Conservation (phyloP, 257 asterid genomes). For the Nemophila menziesii region DNA sequence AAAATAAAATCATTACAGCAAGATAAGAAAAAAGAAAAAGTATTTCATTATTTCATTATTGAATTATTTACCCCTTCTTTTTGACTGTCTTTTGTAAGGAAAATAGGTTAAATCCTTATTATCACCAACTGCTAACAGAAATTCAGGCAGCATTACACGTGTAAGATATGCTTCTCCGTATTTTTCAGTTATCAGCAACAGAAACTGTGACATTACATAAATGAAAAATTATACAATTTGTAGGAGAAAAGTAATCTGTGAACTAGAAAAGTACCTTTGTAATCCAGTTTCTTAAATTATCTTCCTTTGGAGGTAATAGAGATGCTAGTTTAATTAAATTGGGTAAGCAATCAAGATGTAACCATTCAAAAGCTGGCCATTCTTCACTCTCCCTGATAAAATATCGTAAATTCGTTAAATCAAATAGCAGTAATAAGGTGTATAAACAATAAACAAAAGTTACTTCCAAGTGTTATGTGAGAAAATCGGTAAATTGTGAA, state of each 20-base stretch:
- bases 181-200: conserved; percentile 50
- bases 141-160: conserved; percentile 72
- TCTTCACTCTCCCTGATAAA: conserved; percentile 64
- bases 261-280: conserved; percentile 40
- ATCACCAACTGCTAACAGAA: conserved; percentile 75
- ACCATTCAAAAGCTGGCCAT: conserved; percentile 90
- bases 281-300: conserved; percentile 60
- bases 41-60: background rate
- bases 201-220: conserved; percentile 43
- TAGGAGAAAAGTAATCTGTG: conserved; percentile 7
- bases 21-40: background rate
- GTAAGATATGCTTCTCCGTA: conserved; percentile 77
- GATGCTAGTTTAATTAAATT: conserved; percentile 65
- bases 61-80: conserved; percentile 38
- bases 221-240: conserved; percentile 9
- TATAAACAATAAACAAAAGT: background rate
- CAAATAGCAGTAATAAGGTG: conserved; percentile 5
- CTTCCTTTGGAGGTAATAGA: conserved; percentile 93
- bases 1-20: conserved; percentile 3
- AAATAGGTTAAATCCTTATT: conserved; percentile 53
- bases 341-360: conserved; percentile 76
- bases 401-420: no score
- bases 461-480: background rate
- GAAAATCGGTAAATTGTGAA: conserved; percentile 9
- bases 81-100: conserved; percentile 42